Evolutionary conservation across 768 basidiomycete genomes (phyloP), one percentile per base, ranked within the genome.

Genomic region (Leccinum uliginosum): DNA sequence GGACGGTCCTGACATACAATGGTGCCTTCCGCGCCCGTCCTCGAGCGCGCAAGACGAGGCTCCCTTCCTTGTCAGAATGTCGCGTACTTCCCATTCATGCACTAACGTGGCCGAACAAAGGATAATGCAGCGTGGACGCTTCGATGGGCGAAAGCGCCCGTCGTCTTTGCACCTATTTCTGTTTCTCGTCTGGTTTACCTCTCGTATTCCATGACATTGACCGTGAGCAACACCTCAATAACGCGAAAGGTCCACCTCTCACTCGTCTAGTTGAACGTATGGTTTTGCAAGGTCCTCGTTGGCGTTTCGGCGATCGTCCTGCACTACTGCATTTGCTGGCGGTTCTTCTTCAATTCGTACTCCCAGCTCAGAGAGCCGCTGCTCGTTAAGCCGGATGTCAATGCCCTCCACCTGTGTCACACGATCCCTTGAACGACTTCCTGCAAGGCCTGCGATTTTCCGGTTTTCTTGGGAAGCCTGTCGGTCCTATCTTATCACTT

Each of bases 351-450:
- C n/a, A n/a, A n/a, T n/a, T n/a, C n/a, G n/a, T n/a, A n/a, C n/a
- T n/a, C n/a, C n/a, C n/a, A n/a, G n/a, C n/a, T n/a, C n/a, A n/a
- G n/a, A n/a, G 91, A 93, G 68, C 86, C 86, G 4, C 91, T 91
- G 0, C 75, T 94, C 38, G 80, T 83, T 59, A 93, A 93, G 64
- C 83, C 88, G 0, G 90, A 91, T 65, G 87, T 86, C 14, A 89
- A 89, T 62, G 90, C 91, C 63, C 80, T 93, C 43, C 84, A 0
- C 83, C 89, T 11, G 81, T 89, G 1, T 94, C 98, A 69, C 94
- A 96, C 70, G 95, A 96, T 65, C 98, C 98, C 65, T 80, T 98
- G 26, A 96, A 98, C 70, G 97, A 99, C 67, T 98, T 99, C 69
- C 73, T 98, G 54, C 89, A 95, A 63, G 97, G 97, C 11, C 91